Percentiles rank a stretch among this genome's conserved stretches.
These are phyloP conservation scores for Pestalotiopsis fici DNA, from an alignment of 2,329 filamentous ascomycete species.

Conservation along the genomic window DNA sequence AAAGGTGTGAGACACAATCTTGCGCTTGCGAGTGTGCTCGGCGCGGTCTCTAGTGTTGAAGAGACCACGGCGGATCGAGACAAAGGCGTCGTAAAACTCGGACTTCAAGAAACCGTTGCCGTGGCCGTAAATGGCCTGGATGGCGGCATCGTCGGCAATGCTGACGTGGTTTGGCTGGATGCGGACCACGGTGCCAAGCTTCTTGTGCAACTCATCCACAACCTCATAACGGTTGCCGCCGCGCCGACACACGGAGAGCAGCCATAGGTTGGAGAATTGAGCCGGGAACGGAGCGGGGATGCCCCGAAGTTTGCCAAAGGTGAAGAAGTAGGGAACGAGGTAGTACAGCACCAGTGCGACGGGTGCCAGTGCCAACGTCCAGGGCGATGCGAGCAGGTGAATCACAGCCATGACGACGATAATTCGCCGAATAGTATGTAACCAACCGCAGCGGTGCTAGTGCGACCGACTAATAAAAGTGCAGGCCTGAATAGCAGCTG, in stretches of 20 bases:
- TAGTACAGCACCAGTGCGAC: slow-evolving; percentile 54
- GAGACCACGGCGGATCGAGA: slow-evolving; percentile 80
- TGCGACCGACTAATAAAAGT: neutral
- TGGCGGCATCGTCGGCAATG: slow-evolving; percentile 77
- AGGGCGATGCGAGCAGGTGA: slow-evolving; percentile 44
- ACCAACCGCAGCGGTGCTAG: neutral
- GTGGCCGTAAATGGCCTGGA: slow-evolving; percentile 76
- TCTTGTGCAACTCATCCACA: slow-evolving; percentile 75
- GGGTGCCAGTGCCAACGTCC: slow-evolving; percentile 45
- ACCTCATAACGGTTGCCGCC: slow-evolving; percentile 60
- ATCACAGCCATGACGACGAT: slow-evolving; percentile 30
- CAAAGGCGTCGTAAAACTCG: slow-evolving; percentile 91
- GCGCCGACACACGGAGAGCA: slow-evolving; percentile 65
- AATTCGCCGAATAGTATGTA: neutral
- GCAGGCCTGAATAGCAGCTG: neutral
- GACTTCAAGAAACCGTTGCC: slow-evolving; percentile 75
- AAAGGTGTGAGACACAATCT: slow-evolving; percentile 86
- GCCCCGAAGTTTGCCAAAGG: slow-evolving; percentile 47
- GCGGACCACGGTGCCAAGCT: slow-evolving; percentile 76
- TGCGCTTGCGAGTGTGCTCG: slow-evolving; percentile 87
- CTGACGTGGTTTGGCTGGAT: slow-evolving; percentile 85
- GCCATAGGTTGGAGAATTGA: slow-evolving; percentile 78
- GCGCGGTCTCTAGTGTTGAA: slow-evolving; percentile 86
- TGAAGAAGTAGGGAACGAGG: slow-evolving; percentile 61
- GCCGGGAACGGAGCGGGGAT: slow-evolving; percentile 66